phyloP scores from a whole-genome alignment of 768 basidiomycete species.

The Phaeotremella fagi region DNA sequence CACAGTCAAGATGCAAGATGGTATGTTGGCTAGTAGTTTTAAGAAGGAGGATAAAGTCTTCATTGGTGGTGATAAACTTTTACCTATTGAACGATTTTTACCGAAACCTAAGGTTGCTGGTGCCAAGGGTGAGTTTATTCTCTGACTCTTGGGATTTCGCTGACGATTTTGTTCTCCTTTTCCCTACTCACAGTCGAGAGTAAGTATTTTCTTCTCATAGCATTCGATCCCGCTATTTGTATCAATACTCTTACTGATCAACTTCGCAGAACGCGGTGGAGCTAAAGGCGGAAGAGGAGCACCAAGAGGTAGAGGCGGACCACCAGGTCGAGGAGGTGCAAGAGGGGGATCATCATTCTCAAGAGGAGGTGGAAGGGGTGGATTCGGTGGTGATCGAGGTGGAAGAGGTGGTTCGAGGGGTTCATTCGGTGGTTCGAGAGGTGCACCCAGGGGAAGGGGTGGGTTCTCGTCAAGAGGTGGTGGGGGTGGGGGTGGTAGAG shows the following conservation, averaged over 20 bases:
- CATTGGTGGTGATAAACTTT: conserved; percentile 92
- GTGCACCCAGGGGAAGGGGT: conserved; percentile 30
- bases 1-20: conserved; percentile 92
- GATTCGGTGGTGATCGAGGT: conserved; percentile 22
- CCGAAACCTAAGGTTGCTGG: conserved; percentile 87
- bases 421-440: conserved; percentile 27
- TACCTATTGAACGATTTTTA: conserved; percentile 92
- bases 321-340: conserved; percentile 44
- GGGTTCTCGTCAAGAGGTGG: conserved; percentile 7
- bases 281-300: conserved; percentile 49
- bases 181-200: conserved; percentile 18
- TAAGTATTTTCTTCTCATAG: conserved; percentile 18
- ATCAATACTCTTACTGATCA: neutral
- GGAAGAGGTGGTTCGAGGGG: conserved; percentile 35
- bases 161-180: conserved; percentile 1
- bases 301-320: conserved; percentile 49
- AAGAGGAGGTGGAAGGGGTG: conserved; percentile 21
- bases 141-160: neutral
- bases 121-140: conserved; percentile 50
- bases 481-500: neutral
- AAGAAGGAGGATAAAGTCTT: conserved; percentile 98
- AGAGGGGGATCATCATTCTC: conserved; percentile 27
- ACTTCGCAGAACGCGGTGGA: conserved; percentile 27
- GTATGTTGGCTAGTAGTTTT: conserved; percentile 92
- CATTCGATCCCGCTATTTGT: conserved; percentile 1